Conservation (phyloP, 176 grass and related monocot species). For the Bonia amplexicaulis region DNA sequence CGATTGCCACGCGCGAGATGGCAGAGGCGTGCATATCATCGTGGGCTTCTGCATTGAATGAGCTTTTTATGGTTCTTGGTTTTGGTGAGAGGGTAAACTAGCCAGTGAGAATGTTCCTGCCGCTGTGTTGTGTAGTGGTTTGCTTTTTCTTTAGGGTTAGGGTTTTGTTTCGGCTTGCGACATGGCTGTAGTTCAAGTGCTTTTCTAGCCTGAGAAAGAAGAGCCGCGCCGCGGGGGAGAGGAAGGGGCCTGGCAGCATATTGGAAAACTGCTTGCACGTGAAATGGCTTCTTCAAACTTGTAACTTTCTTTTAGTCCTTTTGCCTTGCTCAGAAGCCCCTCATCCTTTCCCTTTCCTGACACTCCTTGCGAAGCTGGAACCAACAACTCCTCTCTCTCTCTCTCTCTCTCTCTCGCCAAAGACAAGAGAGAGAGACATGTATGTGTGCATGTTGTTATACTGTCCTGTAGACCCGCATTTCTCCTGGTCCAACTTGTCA, state of each 20-base stretch:
- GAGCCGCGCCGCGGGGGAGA: not conserved
- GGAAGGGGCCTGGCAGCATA: not conserved
- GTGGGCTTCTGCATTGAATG: slow-evolving; percentile 48
- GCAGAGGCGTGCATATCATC: slow-evolving; percentile 26
- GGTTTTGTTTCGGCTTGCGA: slow-evolving; percentile 54
- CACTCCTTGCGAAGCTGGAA: slow-evolving; percentile 35
- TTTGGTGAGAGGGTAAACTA: slow-evolving; percentile 26
- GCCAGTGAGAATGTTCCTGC: slow-evolving; percentile 17
- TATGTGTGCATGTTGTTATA: not conserved
- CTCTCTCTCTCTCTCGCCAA: slow-evolving; percentile 9
- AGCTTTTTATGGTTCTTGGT: slow-evolving; percentile 26
- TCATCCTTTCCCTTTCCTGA: slow-evolving; percentile 27
- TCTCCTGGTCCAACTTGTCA: slow-evolving; percentile 22
- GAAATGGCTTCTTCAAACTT: slow-evolving; percentile 10
- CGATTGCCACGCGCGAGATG: slow-evolving; percentile 44
- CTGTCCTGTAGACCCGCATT: slow-evolving; percentile 18
- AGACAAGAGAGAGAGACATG: no score
- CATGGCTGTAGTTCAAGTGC: slow-evolving; percentile 41
- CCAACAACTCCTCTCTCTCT: not conserved
- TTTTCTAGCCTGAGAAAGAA: slow-evolving; percentile 23
- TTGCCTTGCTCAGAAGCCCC: slow-evolving; percentile 25
- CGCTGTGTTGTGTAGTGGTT: not conserved
- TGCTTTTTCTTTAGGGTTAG: slow-evolving; percentile 53
- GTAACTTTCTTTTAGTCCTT: slow-evolving; percentile 4
- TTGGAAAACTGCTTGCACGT: slow-evolving; percentile 55